Conservation (phyloP, 176 grass and related monocot genomes). For the Carex kokanica region DNA sequence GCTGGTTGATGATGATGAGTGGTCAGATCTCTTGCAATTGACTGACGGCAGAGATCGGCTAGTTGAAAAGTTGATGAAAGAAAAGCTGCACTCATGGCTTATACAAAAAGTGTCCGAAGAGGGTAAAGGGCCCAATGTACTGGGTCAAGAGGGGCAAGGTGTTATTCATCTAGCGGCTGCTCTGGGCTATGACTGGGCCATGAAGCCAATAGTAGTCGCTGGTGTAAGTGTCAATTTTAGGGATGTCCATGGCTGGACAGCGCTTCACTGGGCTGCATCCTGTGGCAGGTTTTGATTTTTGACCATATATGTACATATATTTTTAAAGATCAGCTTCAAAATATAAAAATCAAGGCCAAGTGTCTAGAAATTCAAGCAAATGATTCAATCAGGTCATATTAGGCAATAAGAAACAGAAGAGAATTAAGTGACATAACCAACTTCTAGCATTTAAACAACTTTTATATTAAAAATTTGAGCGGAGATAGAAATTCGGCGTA, state of each 20-base stretch:
- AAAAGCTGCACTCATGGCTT: conserved; percentile 82
- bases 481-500: background rate
- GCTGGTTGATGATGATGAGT: conserved; percentile 68
- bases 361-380: conserved; percentile 3
- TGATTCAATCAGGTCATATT: background rate
- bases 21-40: conserved; percentile 26
- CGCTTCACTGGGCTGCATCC: conserved; percentile 96
- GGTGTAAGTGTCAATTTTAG: conserved; percentile 96
- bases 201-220: conserved; percentile 71
- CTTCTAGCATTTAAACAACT: background rate
- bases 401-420: background rate
- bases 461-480: background rate
- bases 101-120: conserved; percentile 78
- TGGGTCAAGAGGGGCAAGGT: conserved; percentile 91
- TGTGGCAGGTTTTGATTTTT: conserved; percentile 58
- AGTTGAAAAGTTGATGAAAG: conserved; percentile 73
- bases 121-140: conserved; percentile 80
- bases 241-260: conserved; percentile 95
- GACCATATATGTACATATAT: background rate
- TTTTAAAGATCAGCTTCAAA: background rate
- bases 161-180: conserved; percentile 90
- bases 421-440: background rate
- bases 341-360: background rate
- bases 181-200: conserved; percentile 94
- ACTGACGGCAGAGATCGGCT: conserved; percentile 42